Conservation (phyloP, 1,284 basidiomycete genomes). For the Heliocybe sulcata region DNA sequence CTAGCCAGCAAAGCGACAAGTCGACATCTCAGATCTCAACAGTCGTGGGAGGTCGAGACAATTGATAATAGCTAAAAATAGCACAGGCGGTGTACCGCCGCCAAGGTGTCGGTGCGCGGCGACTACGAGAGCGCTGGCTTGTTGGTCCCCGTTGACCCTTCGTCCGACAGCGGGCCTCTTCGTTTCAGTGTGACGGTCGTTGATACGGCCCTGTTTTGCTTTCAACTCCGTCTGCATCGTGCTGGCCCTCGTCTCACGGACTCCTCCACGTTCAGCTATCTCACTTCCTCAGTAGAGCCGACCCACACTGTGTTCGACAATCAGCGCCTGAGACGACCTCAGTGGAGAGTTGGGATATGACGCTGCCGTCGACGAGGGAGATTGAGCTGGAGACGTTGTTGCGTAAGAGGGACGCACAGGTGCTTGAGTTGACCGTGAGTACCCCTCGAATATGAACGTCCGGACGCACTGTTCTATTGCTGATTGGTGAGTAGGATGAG, state of each 20-base stretch:
- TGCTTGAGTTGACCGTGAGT: conserved; percentile 63
- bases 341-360: conserved; percentile 33
- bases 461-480: background rate
- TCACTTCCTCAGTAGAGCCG: background rate
- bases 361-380: conserved; percentile 64
- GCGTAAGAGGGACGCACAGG: conserved; percentile 61
- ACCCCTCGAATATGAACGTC: conserved; percentile 4
- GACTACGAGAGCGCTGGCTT: background rate
- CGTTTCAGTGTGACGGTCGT: background rate
- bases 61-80: background rate
- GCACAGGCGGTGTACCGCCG: background rate
- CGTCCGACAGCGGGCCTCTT: background rate
- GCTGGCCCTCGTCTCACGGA: background rate
- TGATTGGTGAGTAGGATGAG: conserved; percentile 60
- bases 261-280: background rate
- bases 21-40: background rate
- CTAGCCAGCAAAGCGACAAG: background rate
- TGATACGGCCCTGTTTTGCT: background rate
- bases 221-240: background rate
- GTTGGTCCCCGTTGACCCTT: background rate
- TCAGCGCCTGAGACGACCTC: background rate
- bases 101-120: background rate
- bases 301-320: background rate
- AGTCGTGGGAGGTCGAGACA: no score
- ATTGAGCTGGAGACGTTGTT: conserved; percentile 71